phyloP scores from a whole-genome alignment of 2,329 filamentous ascomycete species.

The Stachybotrys chartarum region DNA sequence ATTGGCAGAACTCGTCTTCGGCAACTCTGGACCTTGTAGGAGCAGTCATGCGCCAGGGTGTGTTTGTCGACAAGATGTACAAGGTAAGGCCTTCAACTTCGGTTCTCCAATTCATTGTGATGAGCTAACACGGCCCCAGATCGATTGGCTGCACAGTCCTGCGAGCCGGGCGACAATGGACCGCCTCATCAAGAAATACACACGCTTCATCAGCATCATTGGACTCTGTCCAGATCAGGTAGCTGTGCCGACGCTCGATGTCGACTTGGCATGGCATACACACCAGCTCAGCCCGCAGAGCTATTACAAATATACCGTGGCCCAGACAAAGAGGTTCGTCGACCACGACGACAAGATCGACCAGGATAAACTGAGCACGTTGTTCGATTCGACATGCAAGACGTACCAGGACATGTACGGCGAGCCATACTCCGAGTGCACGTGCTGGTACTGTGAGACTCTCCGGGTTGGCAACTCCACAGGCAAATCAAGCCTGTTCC shows the following conservation, averaged over 20 bases:
- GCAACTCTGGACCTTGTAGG: constrained; percentile 60
- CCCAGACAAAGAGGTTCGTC: constrained; percentile 49
- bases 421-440: constrained; percentile 68
- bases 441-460: constrained; percentile 77
- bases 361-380: constrained; percentile 53
- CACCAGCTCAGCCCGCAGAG: constrained; percentile 60
- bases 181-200: constrained; percentile 58
- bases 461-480: constrained; percentile 36
- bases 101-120: neutral
- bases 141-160: constrained; percentile 74
- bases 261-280: constrained; percentile 75
- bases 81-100: constrained; percentile 16
- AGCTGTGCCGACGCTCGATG: constrained; percentile 64
- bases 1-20: constrained; percentile 59
- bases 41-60: constrained; percentile 58
- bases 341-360: constrained; percentile 82
- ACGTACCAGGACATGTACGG: constrained; percentile 58
- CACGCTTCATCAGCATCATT: constrained; percentile 57
- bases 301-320: constrained; percentile 55
- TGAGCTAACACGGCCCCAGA: constrained; percentile 13
- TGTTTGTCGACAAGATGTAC: constrained; percentile 67
- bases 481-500: constrained; percentile 35
- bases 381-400: constrained; percentile 68
- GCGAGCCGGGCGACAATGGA: constrained; percentile 54
- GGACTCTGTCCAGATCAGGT: constrained; percentile 32